A percentile compares a stretch with the other conserved stretches of the same genome.
These are phyloP conservation scores for Xylaria palmicola DNA, from an alignment of 495 filamentous ascomycete genomes.

Conservation along the genomic window DNA sequence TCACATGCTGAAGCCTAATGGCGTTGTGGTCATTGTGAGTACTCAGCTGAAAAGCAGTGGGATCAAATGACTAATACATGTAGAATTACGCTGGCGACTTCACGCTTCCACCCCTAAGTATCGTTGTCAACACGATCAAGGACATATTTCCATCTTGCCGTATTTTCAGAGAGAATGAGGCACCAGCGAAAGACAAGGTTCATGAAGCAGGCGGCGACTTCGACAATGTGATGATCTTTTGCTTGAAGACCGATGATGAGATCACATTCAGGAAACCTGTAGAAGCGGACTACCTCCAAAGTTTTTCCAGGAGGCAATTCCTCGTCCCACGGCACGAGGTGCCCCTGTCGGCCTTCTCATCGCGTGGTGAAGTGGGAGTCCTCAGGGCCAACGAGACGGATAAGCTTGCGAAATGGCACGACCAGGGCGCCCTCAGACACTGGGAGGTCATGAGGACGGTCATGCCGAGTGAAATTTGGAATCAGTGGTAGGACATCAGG, in stretches of 20 bases:
- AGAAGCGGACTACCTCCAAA: conserved; percentile 67
- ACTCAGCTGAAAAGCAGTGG: neutral
- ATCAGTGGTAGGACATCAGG: conserved; percentile 67
- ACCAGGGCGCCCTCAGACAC: conserved; percentile 73
- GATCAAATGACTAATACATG: conserved; percentile 12
- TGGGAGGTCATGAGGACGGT: conserved; percentile 91
- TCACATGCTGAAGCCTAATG: conserved; percentile 68
- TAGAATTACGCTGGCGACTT: conserved; percentile 98
- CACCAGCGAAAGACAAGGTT: conserved; percentile 42
- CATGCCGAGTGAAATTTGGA: conserved; percentile 76
- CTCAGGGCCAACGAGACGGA: conserved; percentile 57
- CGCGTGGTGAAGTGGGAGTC: conserved; percentile 40
- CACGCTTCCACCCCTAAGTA: conserved; percentile 63
- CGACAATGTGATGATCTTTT: conserved; percentile 86
- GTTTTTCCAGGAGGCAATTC: conserved; percentile 63
- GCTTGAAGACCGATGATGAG: conserved; percentile 47
- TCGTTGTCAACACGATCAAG: conserved; percentile 70
- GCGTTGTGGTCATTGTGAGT: conserved; percentile 86
- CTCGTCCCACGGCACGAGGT: conserved; percentile 76
- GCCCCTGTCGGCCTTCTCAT: conserved; percentile 50
- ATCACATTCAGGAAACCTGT: conserved; percentile 69
- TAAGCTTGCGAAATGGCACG: conserved; percentile 66
- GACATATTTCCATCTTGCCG: conserved; percentile 76
- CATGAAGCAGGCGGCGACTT: conserved; percentile 60
- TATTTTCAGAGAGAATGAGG: conserved; percentile 72